Conservation (phyloP, 371 early-diverging fungal genomes). For the Mortierella sp. region DNA sequence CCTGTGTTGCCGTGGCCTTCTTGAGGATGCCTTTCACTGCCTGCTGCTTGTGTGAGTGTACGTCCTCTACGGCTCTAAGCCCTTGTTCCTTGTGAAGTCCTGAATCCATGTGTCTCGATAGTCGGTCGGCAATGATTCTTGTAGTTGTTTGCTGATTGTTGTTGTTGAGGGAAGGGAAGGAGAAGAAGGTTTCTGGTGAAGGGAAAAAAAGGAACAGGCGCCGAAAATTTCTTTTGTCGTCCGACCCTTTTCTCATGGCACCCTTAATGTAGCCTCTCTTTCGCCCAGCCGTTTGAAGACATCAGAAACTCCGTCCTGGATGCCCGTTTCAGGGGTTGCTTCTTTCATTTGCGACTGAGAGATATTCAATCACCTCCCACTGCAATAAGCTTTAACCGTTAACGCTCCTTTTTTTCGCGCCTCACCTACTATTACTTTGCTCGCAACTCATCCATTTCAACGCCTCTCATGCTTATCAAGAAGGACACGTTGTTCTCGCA, state of each 20-base stretch:
- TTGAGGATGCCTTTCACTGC: slow-evolving; percentile 70
- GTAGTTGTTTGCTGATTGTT: not conserved
- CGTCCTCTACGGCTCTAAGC: slow-evolving; percentile 14
- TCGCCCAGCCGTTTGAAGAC: not conserved
- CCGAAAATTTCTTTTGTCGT: slow-evolving; percentile 9
- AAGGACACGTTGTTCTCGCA: too few relatives aligned
- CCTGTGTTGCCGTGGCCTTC: slow-evolving; percentile 34
- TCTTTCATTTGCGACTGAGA: too few relatives aligned
- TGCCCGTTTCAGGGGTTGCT: slow-evolving; percentile 1
- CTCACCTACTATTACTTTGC: too few relatives aligned
- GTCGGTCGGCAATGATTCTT: not conserved
- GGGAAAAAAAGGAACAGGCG: not conserved
- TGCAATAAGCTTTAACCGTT: too few relatives aligned
- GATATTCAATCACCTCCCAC: too few relatives aligned
- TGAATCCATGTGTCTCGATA: not conserved
- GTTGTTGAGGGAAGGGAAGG: not conserved
- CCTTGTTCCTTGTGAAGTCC: slow-evolving; percentile 15
- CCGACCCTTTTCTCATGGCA: not conserved
- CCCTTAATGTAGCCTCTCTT: not conserved
- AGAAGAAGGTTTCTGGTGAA: not conserved
- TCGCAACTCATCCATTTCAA: too few relatives aligned
- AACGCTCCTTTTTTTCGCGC: too few relatives aligned
- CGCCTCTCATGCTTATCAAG: too few relatives aligned
- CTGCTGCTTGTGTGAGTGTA: slow-evolving; percentile 17
- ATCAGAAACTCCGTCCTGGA: not conserved